Percentiles rank a stretch among this genome's conserved stretches.
These are phyloP conservation scores for Camelina laxa DNA, from an alignment of 345 rosid genomes.

Conservation along the genomic window DNA sequence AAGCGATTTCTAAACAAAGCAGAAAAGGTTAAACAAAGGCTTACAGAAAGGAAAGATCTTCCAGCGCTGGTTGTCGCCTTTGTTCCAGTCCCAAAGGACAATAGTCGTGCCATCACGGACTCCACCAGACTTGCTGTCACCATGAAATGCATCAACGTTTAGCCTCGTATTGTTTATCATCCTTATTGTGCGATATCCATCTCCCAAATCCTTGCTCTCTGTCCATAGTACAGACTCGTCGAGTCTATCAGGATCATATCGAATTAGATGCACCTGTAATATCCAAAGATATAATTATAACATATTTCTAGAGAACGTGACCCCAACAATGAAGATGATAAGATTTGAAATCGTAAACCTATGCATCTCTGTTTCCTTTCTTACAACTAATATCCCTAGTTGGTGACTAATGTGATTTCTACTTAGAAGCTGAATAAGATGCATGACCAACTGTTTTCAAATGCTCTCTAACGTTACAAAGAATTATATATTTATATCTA, in stretches of 20 bases:
- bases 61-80: constrained; percentile 91
- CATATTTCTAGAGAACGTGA: not conserved
- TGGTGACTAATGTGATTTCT: not conserved
- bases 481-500: no score
- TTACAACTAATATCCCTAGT: not conserved
- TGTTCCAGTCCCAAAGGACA: constrained; percentile 83
- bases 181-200: constrained; percentile 53
- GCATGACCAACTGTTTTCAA: not conserved
- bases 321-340: not conserved
- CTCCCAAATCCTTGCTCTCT: constrained; percentile 53
- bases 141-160: constrained; percentile 82
- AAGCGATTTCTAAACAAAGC: not conserved
- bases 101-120: constrained; percentile 72
- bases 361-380: not conserved
- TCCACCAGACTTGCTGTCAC: constrained; percentile 72
- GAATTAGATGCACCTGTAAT: constrained; percentile 66
- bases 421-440: not conserved
- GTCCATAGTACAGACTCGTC: constrained; percentile 83
- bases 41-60: constrained; percentile 74
- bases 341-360: not conserved
- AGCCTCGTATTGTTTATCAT: constrained; percentile 74
- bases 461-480: not conserved
- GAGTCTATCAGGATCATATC: constrained; percentile 60
- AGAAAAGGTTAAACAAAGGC: constrained; percentile 37
- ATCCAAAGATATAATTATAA: not conserved